A percentile compares a stretch with the other conserved stretches of the same genome.
Conservation (phyloP, 1,139 yeast species). For the Geotrichum siamense region DNA sequence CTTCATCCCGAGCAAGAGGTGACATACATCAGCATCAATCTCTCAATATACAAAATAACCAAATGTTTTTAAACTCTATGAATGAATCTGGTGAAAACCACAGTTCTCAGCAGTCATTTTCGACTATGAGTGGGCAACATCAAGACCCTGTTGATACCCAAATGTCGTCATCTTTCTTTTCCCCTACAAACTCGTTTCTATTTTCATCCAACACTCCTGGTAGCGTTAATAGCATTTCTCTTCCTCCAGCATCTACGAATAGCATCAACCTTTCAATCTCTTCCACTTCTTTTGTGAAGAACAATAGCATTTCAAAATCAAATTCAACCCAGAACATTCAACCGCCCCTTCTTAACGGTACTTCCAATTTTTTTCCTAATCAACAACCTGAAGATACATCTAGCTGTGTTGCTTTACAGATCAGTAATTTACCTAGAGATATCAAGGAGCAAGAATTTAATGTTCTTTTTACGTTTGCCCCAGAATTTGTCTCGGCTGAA, state of each 20-base stretch:
- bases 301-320: slow-evolving; percentile 12
- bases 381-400: slow-evolving; percentile 11
- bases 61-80: slow-evolving; percentile 1
- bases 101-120: neutral
- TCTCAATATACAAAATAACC: slow-evolving; percentile 1
- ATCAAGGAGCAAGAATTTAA: slow-evolving; percentile 69
- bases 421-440: slow-evolving; percentile 65
- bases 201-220: slow-evolving; percentile 13
- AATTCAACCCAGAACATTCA: slow-evolving; percentile 2
- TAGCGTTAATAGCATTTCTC: slow-evolving; percentile 17
- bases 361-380: slow-evolving; percentile 15
- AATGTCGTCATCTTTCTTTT: slow-evolving; percentile 8
- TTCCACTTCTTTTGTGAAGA: slow-evolving; percentile 9
- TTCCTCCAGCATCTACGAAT: slow-evolving; percentile 15
- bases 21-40: slow-evolving; percentile 1
- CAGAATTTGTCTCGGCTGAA: slow-evolving; percentile 62
- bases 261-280: slow-evolving; percentile 11
- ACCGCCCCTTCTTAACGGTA: slow-evolving; percentile 5
- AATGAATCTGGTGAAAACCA: neutral
- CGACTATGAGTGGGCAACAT: slow-evolving; percentile 1
- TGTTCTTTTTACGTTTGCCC: slow-evolving; percentile 70
- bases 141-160: slow-evolving; percentile 3
- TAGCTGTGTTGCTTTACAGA: slow-evolving; percentile 29
- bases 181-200: slow-evolving; percentile 12
- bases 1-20: slow-evolving; percentile 1